phyloP scores from a whole-genome alignment of 2,329 filamentous ascomycete genomes.

The Phialophora tarda region DNA sequence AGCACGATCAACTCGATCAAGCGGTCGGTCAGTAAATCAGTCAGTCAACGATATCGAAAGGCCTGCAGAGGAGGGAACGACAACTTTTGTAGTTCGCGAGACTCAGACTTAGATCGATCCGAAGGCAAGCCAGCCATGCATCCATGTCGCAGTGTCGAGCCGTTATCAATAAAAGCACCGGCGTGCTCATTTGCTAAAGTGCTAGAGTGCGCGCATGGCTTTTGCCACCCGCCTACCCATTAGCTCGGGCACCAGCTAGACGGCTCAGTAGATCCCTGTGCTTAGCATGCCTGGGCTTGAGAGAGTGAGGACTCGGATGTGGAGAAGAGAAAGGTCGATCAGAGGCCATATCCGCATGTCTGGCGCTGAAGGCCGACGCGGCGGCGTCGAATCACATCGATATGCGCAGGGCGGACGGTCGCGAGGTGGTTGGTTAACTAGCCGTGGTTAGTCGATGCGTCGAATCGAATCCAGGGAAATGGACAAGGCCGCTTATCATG shows the following conservation, averaged over 20 bases:
- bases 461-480: neutral
- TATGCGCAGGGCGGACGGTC: conserved; percentile 6
- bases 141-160: neutral
- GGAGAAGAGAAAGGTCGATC: conserved; percentile 5
- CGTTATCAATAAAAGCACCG: neutral
- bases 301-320: neutral
- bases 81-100: conserved; percentile 1
- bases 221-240: neutral
- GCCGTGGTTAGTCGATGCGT: neutral
- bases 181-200: neutral
- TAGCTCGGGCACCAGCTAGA: neutral
- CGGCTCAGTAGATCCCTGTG: neutral
- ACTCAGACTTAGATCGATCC: neutral
- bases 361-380: conserved; percentile 13
- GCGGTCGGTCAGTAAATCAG: neutral
- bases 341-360: conserved; percentile 1
- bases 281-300: neutral
- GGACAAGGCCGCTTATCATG: conserved; percentile 1
- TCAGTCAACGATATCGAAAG: neutral
- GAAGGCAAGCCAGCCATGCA: neutral
- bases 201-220: neutral
- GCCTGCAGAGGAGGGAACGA: neutral
- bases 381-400: conserved; percentile 12
- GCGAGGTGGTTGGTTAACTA: neutral
- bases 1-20: neutral